Conservation (phyloP, 148 eudicot species). For the Camellia lanceoleosa region DNA sequence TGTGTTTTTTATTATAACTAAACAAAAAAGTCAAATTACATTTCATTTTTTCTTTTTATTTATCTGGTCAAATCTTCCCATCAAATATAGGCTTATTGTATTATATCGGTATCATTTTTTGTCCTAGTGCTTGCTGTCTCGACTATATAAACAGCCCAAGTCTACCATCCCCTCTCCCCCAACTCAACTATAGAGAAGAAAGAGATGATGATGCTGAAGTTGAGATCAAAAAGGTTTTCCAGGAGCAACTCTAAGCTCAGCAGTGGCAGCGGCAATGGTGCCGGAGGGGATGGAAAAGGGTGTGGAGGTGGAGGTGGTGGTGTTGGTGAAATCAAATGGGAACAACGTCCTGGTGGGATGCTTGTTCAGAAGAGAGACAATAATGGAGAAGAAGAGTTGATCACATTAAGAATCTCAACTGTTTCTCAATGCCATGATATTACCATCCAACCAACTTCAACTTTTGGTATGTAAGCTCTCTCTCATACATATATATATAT, state of each 20-base stretch:
- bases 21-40: no score
- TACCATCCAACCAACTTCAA: conserved; percentile 53
- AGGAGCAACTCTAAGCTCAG: conserved; percentile 42
- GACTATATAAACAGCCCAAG: conserved; percentile 19
- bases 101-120: not conserved
- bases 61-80: no score
- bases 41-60: no score
- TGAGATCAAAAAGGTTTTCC: conserved; percentile 46
- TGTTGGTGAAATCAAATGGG: conserved; percentile 55
- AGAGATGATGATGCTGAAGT: conserved; percentile 31
- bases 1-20: no score
- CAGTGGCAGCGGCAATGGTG: conserved; percentile 3
- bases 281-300: conserved; percentile 8
- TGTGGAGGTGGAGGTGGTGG: not conserved
- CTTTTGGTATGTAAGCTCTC: conserved; percentile 49
- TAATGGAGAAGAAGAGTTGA: conserved; percentile 30
- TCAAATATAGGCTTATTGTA: not conserved
- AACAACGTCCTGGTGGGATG: conserved; percentile 69
- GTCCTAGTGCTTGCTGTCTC: conserved; percentile 16
- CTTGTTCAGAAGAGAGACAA: conserved; percentile 67
- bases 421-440: conserved; percentile 59
- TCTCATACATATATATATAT: not conserved
- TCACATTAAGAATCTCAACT: conserved; percentile 49
- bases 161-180: conserved; percentile 10
- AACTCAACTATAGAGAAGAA: not conserved